Percentiles rank a stretch among this genome's conserved stretches.
These are phyloP conservation scores for Olyra latifolia DNA, from an alignment of 176 grass and related monocot genomes.

Conservation along the genomic window DNA sequence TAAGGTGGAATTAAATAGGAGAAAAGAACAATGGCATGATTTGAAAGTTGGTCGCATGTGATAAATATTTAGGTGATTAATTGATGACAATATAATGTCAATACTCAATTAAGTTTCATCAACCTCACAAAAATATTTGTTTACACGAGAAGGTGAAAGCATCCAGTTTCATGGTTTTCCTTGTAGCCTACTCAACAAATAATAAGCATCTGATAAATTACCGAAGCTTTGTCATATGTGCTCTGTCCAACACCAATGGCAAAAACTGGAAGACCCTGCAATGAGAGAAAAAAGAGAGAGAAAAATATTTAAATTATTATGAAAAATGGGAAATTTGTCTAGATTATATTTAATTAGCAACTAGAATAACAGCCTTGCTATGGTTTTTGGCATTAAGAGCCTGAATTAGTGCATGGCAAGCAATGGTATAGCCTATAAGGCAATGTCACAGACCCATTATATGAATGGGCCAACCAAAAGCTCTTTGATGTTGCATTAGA, in stretches of 20 bases:
- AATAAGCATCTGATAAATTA: conserved; percentile 47
- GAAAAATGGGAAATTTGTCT: not conserved
- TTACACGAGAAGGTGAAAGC: not conserved
- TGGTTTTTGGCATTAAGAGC: not conserved
- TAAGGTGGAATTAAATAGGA: not conserved
- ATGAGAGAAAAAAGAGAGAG: conserved; percentile 6
- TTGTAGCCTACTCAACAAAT: conserved; percentile 25
- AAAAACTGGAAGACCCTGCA: conserved; percentile 93
- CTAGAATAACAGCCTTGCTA: not conserved
- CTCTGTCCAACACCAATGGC: conserved; percentile 92
- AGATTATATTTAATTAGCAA: not conserved
- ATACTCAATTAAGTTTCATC: not conserved
- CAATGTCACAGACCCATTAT: not conserved
- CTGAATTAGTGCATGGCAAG: not conserved
- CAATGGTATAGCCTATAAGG: not conserved
- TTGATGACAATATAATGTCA: not conserved
- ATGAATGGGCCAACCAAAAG: not conserved
- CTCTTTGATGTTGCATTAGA: not conserved
- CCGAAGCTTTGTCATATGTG: conserved; percentile 89
- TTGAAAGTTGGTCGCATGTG: not conserved
- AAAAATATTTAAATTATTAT: conserved; percentile 3
- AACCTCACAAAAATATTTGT: conserved; percentile 25
- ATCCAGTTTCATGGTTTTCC: conserved; percentile 7
- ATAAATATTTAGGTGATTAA: conserved; percentile 17
- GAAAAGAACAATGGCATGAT: not conserved